Conservation (phyloP, 2,329 filamentous ascomycete genomes). For the Penicillium sumatraense region DNA sequence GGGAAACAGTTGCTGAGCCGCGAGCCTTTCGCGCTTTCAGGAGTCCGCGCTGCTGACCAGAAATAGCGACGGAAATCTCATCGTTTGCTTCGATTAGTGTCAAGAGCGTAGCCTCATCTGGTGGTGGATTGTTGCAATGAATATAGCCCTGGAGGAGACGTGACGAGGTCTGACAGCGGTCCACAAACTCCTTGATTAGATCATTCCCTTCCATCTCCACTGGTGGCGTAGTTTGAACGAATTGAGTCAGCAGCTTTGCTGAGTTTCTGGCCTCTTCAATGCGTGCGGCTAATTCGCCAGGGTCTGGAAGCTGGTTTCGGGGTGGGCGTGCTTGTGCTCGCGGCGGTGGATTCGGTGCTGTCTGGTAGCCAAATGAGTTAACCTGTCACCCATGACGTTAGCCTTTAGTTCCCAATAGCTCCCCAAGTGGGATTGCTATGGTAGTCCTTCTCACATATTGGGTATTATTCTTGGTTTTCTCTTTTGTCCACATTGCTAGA, state of each 20-base stretch:
- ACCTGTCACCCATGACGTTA: neutral
- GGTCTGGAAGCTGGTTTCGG: constrained; percentile 61
- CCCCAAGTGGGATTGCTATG: neutral
- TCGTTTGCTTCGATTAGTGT: constrained; percentile 94
- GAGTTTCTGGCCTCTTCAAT: constrained; percentile 91
- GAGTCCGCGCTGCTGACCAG: constrained; percentile 81
- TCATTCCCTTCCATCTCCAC: constrained; percentile 79
- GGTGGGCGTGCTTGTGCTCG: constrained; percentile 33
- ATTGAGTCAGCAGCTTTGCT: constrained; percentile 87
- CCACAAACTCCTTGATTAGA: constrained; percentile 88
- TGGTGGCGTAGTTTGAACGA: constrained; percentile 82
- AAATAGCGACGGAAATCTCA: constrained; percentile 79
- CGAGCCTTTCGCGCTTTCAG: constrained; percentile 58
- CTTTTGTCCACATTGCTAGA: constrained; percentile 85
- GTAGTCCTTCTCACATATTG: constrained; percentile 35
- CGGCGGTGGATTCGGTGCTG: neutral
- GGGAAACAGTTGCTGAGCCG: constrained; percentile 20
- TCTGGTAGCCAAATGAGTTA: neutral
- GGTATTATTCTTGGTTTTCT: constrained; percentile 70
- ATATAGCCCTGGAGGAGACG: constrained; percentile 87
- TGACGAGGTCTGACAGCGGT: constrained; percentile 80
- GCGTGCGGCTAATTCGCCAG: constrained; percentile 77
- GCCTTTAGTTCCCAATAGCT: neutral
- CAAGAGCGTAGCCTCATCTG: constrained; percentile 93
- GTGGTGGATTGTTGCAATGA: constrained; percentile 73